Conservation (phyloP, 2,329 filamentous ascomycete species). For the Pseudogymnoascus pannorum region DNA sequence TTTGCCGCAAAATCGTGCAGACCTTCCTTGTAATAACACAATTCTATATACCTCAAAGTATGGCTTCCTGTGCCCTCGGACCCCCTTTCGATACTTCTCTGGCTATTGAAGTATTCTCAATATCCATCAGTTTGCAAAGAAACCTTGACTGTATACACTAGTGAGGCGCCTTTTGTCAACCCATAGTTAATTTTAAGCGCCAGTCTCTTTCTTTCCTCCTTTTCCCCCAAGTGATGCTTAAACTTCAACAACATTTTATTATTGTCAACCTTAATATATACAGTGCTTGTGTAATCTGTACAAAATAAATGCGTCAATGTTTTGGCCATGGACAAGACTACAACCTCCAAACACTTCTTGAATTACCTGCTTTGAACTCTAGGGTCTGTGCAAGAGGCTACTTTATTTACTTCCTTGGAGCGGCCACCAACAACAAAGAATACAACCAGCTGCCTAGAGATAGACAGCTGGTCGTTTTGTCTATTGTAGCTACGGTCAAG, state of each 20-base stretch:
- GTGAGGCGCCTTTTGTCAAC: not conserved
- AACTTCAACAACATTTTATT: too few relatives aligned
- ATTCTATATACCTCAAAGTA: not conserved
- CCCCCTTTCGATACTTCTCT: not conserved
- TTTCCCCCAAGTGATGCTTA: too few relatives aligned
- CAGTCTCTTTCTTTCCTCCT: not conserved
- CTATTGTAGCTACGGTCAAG: not conserved
- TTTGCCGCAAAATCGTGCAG: not conserved
- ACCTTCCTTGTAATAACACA: not conserved
- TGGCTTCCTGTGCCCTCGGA: not conserved
- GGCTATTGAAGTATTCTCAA: not conserved
- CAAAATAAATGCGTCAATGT: not conserved
- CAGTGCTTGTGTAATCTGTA: not conserved
- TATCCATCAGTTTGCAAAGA: not conserved
- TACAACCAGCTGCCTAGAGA: not conserved
- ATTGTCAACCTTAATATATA: too few relatives aligned
- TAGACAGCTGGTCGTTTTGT: not conserved
- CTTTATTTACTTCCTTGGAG: not conserved
- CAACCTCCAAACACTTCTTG: not conserved
- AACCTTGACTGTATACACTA: too few relatives aligned
- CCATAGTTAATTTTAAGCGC: not conserved
- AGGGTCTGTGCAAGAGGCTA: not conserved
- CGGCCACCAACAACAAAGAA: not conserved
- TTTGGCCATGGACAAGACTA: not conserved
- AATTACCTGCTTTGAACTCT: not conserved